Evolutionary conservation across 495 filamentous ascomycete species (phyloP).

Genomic region (Aspergillus heteromorphus): DNA sequence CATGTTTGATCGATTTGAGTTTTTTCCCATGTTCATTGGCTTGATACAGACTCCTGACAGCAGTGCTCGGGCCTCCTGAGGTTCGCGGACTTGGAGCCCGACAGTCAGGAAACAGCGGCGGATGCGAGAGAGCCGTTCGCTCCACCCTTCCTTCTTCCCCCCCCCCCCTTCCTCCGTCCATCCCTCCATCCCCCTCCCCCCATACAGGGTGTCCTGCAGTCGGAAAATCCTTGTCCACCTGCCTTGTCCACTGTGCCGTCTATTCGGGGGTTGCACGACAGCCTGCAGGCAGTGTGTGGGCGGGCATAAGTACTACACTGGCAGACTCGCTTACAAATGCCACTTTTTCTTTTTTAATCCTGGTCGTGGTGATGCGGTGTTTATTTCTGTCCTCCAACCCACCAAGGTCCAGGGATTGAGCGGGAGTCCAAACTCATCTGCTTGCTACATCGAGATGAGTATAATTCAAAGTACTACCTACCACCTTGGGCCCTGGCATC

Average conservation of each 20-base stretch:
- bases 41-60: slow-evolving; percentile 10
- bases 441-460: too few relatives aligned
- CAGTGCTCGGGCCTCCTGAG: slow-evolving; percentile 22
- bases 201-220: slow-evolving; percentile 13
- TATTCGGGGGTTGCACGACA: slow-evolving; percentile 7
- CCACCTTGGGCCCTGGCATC: too few relatives aligned
- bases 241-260: not conserved
- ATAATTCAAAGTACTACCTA: too few relatives aligned
- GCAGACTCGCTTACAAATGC: not conserved
- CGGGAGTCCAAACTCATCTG: too few relatives aligned
- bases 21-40: not conserved
- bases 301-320: too few relatives aligned
- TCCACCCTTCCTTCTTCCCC: slow-evolving; percentile 22
- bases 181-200: too few relatives aligned
- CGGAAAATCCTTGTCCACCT: slow-evolving; percentile 6
- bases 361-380: too few relatives aligned
- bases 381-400: too few relatives aligned
- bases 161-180: not conserved
- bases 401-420: too few relatives aligned
- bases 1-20: not conserved
- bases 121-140: slow-evolving; percentile 38
- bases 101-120: slow-evolving; percentile 39
- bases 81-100: slow-evolving; percentile 29
- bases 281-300: slow-evolving; percentile 3
- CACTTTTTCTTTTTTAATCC: not conserved